Base-by-base conservation (phyloP, 176 grass and related monocot species). In the Aegilops sharonensis region DNA sequence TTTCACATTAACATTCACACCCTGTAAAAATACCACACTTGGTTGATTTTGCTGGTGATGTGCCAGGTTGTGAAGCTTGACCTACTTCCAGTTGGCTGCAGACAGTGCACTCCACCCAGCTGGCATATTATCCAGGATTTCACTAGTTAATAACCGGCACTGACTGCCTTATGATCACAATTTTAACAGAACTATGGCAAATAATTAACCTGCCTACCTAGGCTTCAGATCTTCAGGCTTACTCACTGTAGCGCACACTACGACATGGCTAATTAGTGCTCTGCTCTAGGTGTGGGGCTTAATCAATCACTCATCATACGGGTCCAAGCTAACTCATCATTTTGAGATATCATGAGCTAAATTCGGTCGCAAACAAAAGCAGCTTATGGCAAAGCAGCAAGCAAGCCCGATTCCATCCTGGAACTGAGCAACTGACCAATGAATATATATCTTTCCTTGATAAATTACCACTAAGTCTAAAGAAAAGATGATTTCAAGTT, bases 271-370 rank as follows among this genome's bases (percentile, higher is more conserved):
- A 18, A 72, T 85, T 77, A 85, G 85, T 45, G 43, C 11, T 39
- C 1, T 32, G 70, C 68, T 71, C 70, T 80, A 81, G 85, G 77
- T 85, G 56, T 20, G n/a, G 50, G 21, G 81, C 40, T 52, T 76
- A 60, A 81, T 75, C 79, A 91, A 1, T 21, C 18, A 21, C 0
- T 57, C 54, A 21, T 59, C 54, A 21, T 81, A 85, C 20, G 77
- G 89, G 85, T 91, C 89, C 89, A 91, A 70, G 76, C 62, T 48
- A 17, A 30, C 42, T 74, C 25, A 25, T 25, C 25, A 25, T 25
- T 25, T 25, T 25, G 25, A 25, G 25, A 25, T 25, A 25, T 25
- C 25, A 25, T 25, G 25, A 25, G 25, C 25, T 25, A 25, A 25
- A 25, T 25, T 25, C 25, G 25, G 25, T 25, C 25, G 25, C 25